phyloP scores from a whole-genome alignment of 164 flowering plant species.

The Magnolia sinica region DNA sequence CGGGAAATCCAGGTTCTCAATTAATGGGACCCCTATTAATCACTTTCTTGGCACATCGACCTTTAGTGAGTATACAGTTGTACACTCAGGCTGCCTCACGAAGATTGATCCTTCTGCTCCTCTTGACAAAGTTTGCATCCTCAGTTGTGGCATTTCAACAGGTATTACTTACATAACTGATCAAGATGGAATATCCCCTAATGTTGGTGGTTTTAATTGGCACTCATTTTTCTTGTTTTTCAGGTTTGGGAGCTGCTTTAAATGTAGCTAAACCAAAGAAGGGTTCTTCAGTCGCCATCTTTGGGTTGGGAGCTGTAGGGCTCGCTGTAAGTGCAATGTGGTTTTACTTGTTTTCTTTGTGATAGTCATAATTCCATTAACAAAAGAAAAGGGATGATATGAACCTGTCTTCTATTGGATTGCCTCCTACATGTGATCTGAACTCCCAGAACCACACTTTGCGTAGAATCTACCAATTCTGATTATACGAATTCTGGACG shows the following conservation, averaged over 20 bases:
- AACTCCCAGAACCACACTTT: not conserved
- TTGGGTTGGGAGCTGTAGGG: constrained; percentile 84
- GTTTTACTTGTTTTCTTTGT: not conserved
- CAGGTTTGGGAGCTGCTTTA: constrained; percentile 76
- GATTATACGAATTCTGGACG: not conserved
- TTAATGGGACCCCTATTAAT: constrained; percentile 51
- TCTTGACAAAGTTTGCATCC: constrained; percentile 37
- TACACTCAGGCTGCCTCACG: constrained; percentile 57
- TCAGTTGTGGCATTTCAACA: constrained; percentile 69
- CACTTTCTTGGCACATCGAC: constrained; percentile 77
- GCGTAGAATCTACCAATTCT: too few relatives aligned
- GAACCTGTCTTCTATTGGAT: not conserved
- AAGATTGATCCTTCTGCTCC: constrained; percentile 53
- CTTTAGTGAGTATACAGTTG: constrained; percentile 67
- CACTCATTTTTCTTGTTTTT: not conserved
- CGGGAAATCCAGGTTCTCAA: constrained; percentile 45
- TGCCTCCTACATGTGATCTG: not conserved
- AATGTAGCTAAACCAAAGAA: constrained; percentile 74
- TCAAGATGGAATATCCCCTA: not conserved
- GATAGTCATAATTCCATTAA: not conserved
- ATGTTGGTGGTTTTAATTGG: not conserved
- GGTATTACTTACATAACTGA: constrained; percentile 22
- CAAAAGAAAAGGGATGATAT: not conserved
- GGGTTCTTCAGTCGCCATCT: constrained; percentile 65
- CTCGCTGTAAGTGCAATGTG: constrained; percentile 54